These are phyloP conservation scores for Fragaria ananassa DNA, from an alignment of 306 rosid genomes.

Conservation along the genomic window DNA sequence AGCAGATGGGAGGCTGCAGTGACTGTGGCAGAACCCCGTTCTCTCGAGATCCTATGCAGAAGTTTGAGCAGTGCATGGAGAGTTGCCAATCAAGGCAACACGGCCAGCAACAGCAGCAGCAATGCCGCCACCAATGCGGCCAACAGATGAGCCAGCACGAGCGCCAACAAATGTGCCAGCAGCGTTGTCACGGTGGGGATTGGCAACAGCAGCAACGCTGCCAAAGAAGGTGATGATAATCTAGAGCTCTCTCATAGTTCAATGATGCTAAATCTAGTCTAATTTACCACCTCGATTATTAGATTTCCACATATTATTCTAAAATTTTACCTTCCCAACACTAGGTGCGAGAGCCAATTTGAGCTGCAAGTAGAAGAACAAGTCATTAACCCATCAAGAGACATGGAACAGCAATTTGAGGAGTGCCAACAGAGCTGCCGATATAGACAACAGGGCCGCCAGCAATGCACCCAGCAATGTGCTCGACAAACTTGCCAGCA, in stretches of 20 bases:
- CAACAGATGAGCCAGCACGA: background rate
- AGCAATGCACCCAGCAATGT: background rate
- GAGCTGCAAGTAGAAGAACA: background rate
- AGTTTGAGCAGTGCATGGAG: conserved; percentile 8
- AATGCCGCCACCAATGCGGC: background rate
- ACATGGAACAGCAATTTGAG: background rate
- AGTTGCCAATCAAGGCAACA: background rate
- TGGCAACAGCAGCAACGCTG: background rate
- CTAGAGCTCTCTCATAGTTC: background rate
- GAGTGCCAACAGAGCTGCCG: conserved; percentile 4
- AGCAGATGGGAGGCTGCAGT: background rate
- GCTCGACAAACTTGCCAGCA: background rate
- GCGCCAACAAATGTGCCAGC: background rate
- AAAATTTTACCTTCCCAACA: background rate
- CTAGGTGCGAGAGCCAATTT: background rate
- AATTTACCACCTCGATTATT: background rate
- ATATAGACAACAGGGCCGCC: background rate
- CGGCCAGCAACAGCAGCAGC: background rate
- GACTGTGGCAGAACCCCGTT: too few relatives aligned
- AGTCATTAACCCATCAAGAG: background rate
- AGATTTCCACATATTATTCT: background rate
- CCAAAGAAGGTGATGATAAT: background rate
- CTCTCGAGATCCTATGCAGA: background rate
- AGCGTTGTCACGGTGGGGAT: background rate
- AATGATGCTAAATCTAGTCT: background rate